A percentile compares a stretch with the other conserved stretches of the same genome.
These are phyloP conservation scores for Saccharomyces hybrid DNA, from an alignment of 1,139 yeast genomes.

Conservation along the genomic window DNA sequence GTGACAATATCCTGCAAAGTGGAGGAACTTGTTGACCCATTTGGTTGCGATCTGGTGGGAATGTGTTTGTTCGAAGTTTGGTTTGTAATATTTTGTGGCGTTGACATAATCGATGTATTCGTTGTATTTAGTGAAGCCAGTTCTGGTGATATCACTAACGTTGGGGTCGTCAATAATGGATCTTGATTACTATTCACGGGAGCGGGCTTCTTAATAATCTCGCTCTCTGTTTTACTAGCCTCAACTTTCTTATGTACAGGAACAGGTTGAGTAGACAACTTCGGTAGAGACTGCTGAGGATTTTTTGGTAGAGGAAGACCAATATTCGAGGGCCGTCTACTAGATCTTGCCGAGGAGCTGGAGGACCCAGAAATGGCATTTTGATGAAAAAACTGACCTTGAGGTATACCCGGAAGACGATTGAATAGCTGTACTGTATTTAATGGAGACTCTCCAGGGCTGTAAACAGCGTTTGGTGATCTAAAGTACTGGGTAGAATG, in stretches of 20 bases:
- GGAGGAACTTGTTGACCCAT: constrained; percentile 18
- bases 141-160: constrained; percentile 21
- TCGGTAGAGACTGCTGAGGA: constrained; percentile 1
- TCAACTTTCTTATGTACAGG: neutral
- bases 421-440: constrained; percentile 9
- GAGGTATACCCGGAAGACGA: constrained; percentile 9
- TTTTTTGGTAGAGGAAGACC: constrained; percentile 2
- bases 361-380: constrained; percentile 5
- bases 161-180: constrained; percentile 12
- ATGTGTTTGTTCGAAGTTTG: neutral
- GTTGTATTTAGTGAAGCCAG: constrained; percentile 19
- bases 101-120: constrained; percentile 13
- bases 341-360: constrained; percentile 9
- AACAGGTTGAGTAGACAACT: neutral
- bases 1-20: constrained; percentile 2
- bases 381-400: neutral
- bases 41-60: constrained; percentile 2
- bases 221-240: neutral
- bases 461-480: constrained; percentile 10
- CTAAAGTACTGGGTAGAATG: constrained; percentile 5
- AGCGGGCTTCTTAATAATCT: neutral
- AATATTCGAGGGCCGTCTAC: constrained; percentile 13
- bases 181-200: constrained; percentile 7
- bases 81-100: constrained; percentile 10
- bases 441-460: constrained; percentile 10